Conservation (phyloP, 1,284 basidiomycete genomes). For the Erythrobasidium hasegawianum region DNA sequence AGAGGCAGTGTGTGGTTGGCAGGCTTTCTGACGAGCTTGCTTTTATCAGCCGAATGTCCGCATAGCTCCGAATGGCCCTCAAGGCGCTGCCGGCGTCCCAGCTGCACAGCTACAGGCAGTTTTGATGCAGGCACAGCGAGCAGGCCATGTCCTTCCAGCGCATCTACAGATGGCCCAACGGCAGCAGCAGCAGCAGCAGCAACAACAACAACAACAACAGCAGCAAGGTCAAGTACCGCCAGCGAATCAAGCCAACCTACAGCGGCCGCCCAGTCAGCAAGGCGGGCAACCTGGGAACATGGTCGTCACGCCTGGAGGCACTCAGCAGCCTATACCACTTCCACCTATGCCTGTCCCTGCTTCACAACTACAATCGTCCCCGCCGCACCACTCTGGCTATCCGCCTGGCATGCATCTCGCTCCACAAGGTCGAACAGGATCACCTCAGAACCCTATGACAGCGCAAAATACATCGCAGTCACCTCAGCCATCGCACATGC, state of each 20-base stretch:
- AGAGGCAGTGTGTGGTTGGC: too few species aligned
- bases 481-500: slow-evolving; percentile 19
- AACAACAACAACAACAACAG: slow-evolving; percentile 33
- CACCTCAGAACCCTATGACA: not conserved
- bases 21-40: too few species aligned
- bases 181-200: too few species aligned
- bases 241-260: not conserved
- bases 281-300: not conserved
- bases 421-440: slow-evolving; percentile 9
- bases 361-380: not conserved
- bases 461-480: slow-evolving; percentile 10
- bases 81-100: not conserved
- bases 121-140: not conserved
- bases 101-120: not conserved
- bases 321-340: slow-evolving; percentile 6
- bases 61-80: not conserved
- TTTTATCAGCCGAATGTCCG: not conserved
- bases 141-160: not conserved
- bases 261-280: slow-evolving; percentile 22
- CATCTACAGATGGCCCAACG: too few species aligned
- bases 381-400: slow-evolving; percentile 12
- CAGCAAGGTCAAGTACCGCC: slow-evolving; percentile 9
- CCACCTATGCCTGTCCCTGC: not conserved
- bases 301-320: not conserved
- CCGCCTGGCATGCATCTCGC: slow-evolving; percentile 26